Percentiles rank a stretch among this genome's conserved stretches.
phyloP scores from a whole-genome alignment of 2,329 filamentous ascomycete genomes.

The Fusarium oligoseptatum region DNA sequence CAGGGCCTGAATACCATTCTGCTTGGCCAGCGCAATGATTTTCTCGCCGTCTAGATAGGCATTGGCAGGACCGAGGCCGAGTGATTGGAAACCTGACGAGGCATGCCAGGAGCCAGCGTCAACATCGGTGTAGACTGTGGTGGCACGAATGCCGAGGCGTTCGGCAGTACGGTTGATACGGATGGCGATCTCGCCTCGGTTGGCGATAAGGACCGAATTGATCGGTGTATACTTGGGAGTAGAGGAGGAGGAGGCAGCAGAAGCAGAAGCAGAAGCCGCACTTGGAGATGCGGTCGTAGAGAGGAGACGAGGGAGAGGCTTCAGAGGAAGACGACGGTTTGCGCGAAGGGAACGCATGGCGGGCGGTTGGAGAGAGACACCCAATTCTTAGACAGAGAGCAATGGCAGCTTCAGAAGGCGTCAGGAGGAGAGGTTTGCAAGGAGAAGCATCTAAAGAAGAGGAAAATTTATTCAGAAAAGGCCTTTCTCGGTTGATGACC shows the following conservation, averaged over 20 bases:
- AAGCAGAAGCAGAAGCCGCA: constrained; percentile 49
- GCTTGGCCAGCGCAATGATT: constrained; percentile 89
- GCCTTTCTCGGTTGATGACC: constrained; percentile 24
- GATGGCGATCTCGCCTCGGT: constrained; percentile 95
- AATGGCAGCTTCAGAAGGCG: constrained; percentile 23
- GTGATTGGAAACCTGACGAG: constrained; percentile 82
- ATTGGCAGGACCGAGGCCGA: constrained; percentile 85
- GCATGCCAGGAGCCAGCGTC: constrained; percentile 92
- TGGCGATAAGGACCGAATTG: constrained; percentile 92
- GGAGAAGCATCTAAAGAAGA: constrained; percentile 27
- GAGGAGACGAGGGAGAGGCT: constrained; percentile 56
- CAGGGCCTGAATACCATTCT: constrained; percentile 88
- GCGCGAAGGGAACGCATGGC: constrained; percentile 69
- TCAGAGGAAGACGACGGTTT: constrained; percentile 63
- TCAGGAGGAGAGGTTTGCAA: constrained; percentile 15
- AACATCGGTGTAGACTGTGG: constrained; percentile 94
- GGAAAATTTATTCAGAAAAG: constrained; percentile 10
- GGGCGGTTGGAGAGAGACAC: constrained; percentile 24
- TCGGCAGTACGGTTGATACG: constrained; percentile 91
- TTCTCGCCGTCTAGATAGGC: constrained; percentile 94
- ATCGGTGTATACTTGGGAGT: constrained; percentile 63
- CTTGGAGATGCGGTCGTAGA: constrained; percentile 53
- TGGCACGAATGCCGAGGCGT: constrained; percentile 90
- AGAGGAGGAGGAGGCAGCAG: constrained; percentile 47
- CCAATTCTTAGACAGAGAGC: constrained; percentile 28